phyloP scores from a whole-genome alignment of 805 yeast species.

The Diddensiella santjacobensis region DNA sequence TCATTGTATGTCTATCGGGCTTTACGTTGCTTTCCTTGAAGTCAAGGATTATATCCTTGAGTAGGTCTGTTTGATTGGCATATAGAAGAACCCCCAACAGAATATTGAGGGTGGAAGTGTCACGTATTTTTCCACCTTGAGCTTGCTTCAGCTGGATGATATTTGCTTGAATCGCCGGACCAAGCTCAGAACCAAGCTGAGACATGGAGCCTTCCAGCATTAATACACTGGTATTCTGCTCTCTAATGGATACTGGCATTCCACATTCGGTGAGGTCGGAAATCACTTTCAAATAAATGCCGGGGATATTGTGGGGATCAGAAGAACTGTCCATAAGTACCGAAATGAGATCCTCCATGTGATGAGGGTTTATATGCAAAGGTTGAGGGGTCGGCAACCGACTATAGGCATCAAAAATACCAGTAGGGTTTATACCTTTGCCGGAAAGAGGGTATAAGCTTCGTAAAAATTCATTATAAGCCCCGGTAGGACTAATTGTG shows the following conservation, averaged over 20 bases:
- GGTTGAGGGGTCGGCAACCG: conserved; percentile 36
- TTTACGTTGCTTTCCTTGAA: conserved; percentile 9
- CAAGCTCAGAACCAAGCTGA: neutral
- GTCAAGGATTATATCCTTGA: conserved; percentile 19
- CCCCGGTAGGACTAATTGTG: conserved; percentile 13
- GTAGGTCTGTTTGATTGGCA: conserved; percentile 14
- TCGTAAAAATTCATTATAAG: conserved; percentile 26
- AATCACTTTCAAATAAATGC: conserved; percentile 21
- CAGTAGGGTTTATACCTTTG: conserved; percentile 8
- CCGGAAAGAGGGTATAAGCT: conserved; percentile 18
- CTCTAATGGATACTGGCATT: conserved; percentile 33
- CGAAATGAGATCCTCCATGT: conserved; percentile 33
- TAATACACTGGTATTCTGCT: conserved; percentile 28
- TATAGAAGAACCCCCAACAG: conserved; percentile 29
- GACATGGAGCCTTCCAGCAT: conserved; percentile 18
- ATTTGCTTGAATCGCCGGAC: conserved; percentile 9
- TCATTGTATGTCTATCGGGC: conserved; percentile 34
- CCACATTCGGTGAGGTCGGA: conserved; percentile 27
- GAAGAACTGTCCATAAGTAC: conserved; percentile 18
- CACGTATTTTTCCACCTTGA: conserved; percentile 14
- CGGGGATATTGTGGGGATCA: neutral
- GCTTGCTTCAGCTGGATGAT: neutral
- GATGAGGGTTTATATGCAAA: conserved; percentile 27
- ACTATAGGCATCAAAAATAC: conserved; percentile 27
- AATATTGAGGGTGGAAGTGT: conserved; percentile 28